Percentiles rank a stretch among this genome's conserved stretches.
Evolutionary conservation across 768 basidiomycete genomes (phyloP).

Genomic region (Termitomyces sp.): DNA sequence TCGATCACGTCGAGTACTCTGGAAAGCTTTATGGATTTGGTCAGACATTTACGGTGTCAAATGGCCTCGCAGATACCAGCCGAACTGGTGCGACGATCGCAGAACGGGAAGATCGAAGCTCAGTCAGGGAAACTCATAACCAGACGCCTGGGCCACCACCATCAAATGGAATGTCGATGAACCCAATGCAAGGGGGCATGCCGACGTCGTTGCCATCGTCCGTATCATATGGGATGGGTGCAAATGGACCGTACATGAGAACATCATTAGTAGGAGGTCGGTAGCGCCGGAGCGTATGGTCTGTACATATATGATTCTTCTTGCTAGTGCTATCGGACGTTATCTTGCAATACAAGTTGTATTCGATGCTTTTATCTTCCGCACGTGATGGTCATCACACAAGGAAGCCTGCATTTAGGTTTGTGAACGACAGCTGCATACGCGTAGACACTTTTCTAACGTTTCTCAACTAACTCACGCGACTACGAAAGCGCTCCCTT

Average conservation of each 20-base stretch:
- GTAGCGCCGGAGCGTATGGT: neutral
- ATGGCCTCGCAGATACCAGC: conserved; percentile 60
- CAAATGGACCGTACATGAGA: conserved; percentile 62
- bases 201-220: conserved; percentile 41
- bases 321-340: neutral
- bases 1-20: conserved; percentile 80
- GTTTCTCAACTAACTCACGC: neutral
- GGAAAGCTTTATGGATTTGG: conserved; percentile 83
- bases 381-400: neutral
- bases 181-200: conserved; percentile 22
- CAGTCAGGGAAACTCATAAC: conserved; percentile 46
- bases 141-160: conserved; percentile 48
- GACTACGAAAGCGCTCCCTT: neutral
- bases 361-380: neutral
- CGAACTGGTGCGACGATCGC: conserved; percentile 78
- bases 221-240: conserved; percentile 50
- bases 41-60: conserved; percentile 65
- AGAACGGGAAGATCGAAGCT: conserved; percentile 67
- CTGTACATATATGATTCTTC: neutral
- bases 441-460: neutral
- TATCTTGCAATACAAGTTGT: neutral
- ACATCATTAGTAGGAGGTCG: conserved; percentile 21
- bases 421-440: neutral
- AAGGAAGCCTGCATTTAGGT: neutral
- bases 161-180: conserved; percentile 45